Evolutionary conservation across 192 early-diverging fungal species (phyloP).

Genomic region (Phycomyces blakesleeanus): DNA sequence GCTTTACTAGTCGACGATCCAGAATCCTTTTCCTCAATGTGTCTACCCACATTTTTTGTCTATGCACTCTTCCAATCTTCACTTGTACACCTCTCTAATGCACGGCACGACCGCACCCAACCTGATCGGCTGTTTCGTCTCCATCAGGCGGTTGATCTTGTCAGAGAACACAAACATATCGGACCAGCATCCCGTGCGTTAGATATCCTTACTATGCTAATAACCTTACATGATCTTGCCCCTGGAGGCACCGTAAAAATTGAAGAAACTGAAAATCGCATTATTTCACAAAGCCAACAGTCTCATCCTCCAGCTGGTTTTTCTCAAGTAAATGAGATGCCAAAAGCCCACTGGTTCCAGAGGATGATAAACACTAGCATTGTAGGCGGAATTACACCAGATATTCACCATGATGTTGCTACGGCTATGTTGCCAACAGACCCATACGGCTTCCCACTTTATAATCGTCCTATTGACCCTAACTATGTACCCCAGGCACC

Average conservation of each 20-base stretch:
- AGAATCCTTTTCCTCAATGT: conserved; percentile 8
- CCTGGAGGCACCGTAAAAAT: background rate
- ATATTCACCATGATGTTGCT: conserved; percentile 4
- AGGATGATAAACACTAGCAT: conserved; percentile 24
- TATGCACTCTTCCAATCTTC: conserved; percentile 17
- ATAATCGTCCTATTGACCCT: too few species aligned
- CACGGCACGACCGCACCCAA: background rate
- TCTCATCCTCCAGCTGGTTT: background rate
- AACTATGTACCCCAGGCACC: background rate
- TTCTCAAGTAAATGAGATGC: conserved; percentile 9
- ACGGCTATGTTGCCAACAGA: too few species aligned
- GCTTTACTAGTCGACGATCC: conserved; percentile 6
- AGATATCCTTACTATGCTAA: conserved; percentile 14
- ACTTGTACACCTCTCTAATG: conserved; percentile 15
- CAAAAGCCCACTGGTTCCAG: conserved; percentile 7
- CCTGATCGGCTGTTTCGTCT: background rate
- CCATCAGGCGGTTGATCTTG: conserved; percentile 6
- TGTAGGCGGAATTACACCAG: conserved; percentile 23
- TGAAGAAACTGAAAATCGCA: background rate
- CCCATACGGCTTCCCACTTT: too few species aligned
- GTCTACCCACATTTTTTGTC: conserved; percentile 15
- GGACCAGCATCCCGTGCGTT: conserved; percentile 9
- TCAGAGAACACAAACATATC: background rate
- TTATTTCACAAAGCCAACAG: background rate
- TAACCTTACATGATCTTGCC: background rate